A percentile compares a stretch with the other conserved stretches of the same genome.
phyloP scores from a whole-genome alignment of 768 basidiomycete genomes.

The Mycena rebaudengoi region DNA sequence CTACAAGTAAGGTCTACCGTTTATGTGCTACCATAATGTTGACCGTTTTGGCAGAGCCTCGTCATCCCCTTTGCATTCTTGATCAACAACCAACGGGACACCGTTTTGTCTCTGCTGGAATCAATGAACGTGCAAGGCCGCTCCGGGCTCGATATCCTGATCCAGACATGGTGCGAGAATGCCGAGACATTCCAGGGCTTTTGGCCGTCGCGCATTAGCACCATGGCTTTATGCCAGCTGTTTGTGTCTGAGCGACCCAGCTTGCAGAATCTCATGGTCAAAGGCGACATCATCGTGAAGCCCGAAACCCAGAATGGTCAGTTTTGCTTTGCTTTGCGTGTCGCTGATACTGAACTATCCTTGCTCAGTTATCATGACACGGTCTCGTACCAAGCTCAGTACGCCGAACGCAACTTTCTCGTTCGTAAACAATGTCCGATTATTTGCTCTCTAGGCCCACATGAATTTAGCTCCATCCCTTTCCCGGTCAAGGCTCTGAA shows the following conservation, averaged over 20 bases:
- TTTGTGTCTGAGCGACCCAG: slow-evolving; percentile 72
- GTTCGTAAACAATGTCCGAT: slow-evolving; percentile 25
- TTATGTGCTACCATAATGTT: not conserved
- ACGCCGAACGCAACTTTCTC: slow-evolving; percentile 40
- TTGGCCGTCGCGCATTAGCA: slow-evolving; percentile 91
- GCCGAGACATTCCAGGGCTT: slow-evolving; percentile 94
- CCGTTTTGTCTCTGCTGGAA: slow-evolving; percentile 81
- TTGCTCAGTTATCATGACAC: slow-evolving; percentile 94
- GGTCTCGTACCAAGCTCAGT: slow-evolving; percentile 90
- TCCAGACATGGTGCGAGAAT: slow-evolving; percentile 95
- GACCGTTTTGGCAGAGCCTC: slow-evolving; percentile 66
- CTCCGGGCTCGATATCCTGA: slow-evolving; percentile 84
- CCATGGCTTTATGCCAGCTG: slow-evolving; percentile 80
- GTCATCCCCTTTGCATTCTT: slow-evolving; percentile 95
- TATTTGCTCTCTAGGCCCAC: slow-evolving; percentile 65
- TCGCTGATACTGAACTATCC: slow-evolving; percentile 10
- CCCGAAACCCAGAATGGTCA: slow-evolving; percentile 83
- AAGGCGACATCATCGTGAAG: slow-evolving; percentile 91
- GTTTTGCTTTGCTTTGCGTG: slow-evolving; percentile 33
- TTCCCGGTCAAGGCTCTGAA: slow-evolving; percentile 96
- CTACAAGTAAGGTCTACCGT: slow-evolving; percentile 66
- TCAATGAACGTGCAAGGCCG: slow-evolving; percentile 65
- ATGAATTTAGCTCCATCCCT: slow-evolving; percentile 83
- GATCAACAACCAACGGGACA: slow-evolving; percentile 85
- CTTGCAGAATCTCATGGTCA: slow-evolving; percentile 76